Evolutionary conservation across 164 flowering plant species (phyloP).

Genomic region (Houttuynia cordata): DNA sequence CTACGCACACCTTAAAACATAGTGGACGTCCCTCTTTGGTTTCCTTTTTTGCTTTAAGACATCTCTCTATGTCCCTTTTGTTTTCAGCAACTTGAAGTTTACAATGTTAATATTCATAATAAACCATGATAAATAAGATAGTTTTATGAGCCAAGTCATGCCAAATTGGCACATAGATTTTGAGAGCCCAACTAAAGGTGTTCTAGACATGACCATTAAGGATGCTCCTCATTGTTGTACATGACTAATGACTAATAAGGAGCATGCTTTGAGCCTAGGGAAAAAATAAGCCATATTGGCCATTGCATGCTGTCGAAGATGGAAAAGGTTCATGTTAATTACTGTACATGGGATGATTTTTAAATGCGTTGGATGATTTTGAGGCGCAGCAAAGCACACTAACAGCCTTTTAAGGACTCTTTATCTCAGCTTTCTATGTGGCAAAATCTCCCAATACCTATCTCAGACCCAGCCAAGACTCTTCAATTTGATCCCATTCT

Average conservation of each 20-base stretch:
- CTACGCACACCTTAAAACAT: slow-evolving; percentile 41
- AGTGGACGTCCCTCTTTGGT: no score
- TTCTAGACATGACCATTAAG: neutral
- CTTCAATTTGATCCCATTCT: no score
- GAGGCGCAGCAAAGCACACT: slow-evolving; percentile 15
- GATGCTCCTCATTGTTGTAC: slow-evolving; percentile 8
- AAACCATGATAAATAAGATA: no score
- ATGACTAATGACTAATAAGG: no score
- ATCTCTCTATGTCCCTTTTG: neutral
- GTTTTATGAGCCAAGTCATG: no score
- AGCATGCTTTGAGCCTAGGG: slow-evolving; percentile 35
- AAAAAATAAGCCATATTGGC: slow-evolving; percentile 30
- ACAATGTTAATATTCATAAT: no score
- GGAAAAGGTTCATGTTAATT: slow-evolving; percentile 48
- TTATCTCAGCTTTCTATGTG: neutral
- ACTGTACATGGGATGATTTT: slow-evolving; percentile 24
- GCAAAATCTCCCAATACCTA: neutral
- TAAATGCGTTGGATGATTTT: slow-evolving; percentile 11
- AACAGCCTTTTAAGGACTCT: neutral
- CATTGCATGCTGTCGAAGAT: slow-evolving; percentile 22
- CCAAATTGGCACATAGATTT: no score
- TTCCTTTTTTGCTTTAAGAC: neutral
- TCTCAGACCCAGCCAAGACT: no score
- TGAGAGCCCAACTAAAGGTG: no score
- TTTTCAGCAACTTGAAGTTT: no score